Evolutionary conservation across 371 early-diverging fungal species (phyloP), one percentile per base, ranked within the genome.

Genomic region (Basidiobolus meristosporus): DNA sequence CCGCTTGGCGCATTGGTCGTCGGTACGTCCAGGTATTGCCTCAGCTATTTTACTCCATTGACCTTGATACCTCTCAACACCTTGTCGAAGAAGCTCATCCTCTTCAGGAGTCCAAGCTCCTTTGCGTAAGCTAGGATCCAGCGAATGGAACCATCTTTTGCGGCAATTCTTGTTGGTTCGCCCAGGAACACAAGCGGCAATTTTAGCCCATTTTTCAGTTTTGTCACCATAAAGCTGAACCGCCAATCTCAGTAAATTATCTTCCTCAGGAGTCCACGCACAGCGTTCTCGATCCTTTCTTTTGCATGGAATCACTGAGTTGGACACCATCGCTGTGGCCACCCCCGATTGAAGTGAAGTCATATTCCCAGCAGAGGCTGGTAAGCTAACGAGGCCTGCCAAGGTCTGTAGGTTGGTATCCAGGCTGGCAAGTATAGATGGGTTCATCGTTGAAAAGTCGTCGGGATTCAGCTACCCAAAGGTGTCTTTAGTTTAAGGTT

Each of bases 21-120:
- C 81, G 2, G 80, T 84, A n/a, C 84, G 59, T 6, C 84, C 84
- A 9, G 63, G 65, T 15, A 84, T 63, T 46, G 69, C 63, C 44
- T 79, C 77, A 2, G 84, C 82, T 38, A 84, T 74, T 38, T 72
- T 70, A 43, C 79, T 73, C 84, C 84, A 84, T 56, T 78, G 77
- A 19, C 70, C 63, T 16, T 70, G 71, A 44, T 62, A 69, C 36
- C 64, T 65, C 39, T 60, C 57, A 6, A 81, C 78, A 7, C 77
- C 77, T 45, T 73, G 64, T 29, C 72, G 54, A 31, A 85, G 53
- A 39, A 77, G 37, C 3, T 63, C 62, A 43, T 83, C 82, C 33
- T 85, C 86, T 32, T 80, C 76, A 28, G 62, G 60, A 2, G 81
- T 78, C 86, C 86, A 85, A 4, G 77, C 64, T 2, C 82, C 82